Base-by-base conservation (phyloP, 208 protist species). In the Leishmania aethiopica region DNA sequence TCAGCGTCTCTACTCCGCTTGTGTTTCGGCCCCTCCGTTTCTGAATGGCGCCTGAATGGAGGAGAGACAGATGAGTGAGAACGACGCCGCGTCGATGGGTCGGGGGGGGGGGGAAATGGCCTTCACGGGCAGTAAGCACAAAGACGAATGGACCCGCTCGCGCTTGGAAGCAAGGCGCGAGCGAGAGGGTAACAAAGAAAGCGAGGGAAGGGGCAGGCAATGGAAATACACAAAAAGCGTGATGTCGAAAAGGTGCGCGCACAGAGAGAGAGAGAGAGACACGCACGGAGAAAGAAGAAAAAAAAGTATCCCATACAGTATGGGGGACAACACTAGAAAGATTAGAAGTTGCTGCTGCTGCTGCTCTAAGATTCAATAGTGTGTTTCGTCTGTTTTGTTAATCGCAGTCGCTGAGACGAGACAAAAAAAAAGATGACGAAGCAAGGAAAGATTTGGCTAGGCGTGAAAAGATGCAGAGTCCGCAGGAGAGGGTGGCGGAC, bases 261-360 rank as follows among this genome's bases (percentile, higher is more conserved):
- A 0, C 45, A 47, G 25, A 53, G 28, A 57, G 69, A 51, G 11
- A 73, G 64, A 70, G 32, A 42, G 32, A 25, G 32, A 70, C 0
- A 13, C 28, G 32, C 60, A 67, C 60, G 17, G 51, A 67, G 25
- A 32, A 28, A 49, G 40, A 53, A 1, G 80, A 84, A 55, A 53
- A 73, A 81, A 80, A 80, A 51, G 75, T 15, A 35, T 28, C n/a
- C 28, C 45, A 74, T 28, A 28, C 66, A 62, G 76, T 1, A 71
- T n/a, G 59, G n/a, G 19, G 75, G 77, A 32, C 62, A 37, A 59
- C 37, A 37, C 53, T 49, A 70, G 70, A 67, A 11, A 75, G 55
- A 76, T 57, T 5, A 1, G 62, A 32, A 69, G 62, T 5, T 35
- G 59, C 6, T n/a, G 59, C 53, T 25, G 62, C 32, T 22, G 32